Percentiles rank a stretch among this genome's conserved stretches.
Conservation (phyloP, 306 rosid genomes). For the Crataegus laevigata region DNA sequence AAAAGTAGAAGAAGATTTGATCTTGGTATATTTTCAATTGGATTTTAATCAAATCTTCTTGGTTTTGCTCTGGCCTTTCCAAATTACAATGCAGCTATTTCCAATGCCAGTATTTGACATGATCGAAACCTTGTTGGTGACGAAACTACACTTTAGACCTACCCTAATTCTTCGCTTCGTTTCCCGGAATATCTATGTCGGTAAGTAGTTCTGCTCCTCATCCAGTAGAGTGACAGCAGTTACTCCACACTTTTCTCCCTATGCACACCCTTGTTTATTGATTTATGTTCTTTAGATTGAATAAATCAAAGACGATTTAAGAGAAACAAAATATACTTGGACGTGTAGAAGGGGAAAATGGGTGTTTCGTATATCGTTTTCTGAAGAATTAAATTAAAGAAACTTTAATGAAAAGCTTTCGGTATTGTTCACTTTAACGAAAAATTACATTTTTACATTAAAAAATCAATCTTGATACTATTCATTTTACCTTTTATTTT, state of each 20-base stretch:
- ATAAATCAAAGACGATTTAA: no score
- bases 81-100: conserved; percentile 30
- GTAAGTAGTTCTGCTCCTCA: conserved; percentile 21
- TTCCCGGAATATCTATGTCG: conserved; percentile 52
- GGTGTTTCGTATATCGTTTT: no score
- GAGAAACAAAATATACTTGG: no score
- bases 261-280: no score
- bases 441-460: no score
- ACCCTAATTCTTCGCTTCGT: conserved; percentile 32
- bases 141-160: conserved; percentile 43
- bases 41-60: neutral
- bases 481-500: no score
- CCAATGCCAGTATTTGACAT: conserved; percentile 85
- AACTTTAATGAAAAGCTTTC: no score
- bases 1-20: neutral
- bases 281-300: no score
- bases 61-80: conserved; percentile 20
- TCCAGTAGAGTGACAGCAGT: neutral
- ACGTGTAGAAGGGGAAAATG: no score
- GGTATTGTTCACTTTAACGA: no score
- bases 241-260: no score
- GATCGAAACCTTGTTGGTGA: conserved; percentile 57
- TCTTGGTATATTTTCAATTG: neutral
- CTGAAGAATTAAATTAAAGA: neutral
- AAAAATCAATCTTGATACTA: no score